These are phyloP conservation scores for Cymodocea nodosa DNA, from an alignment of 116 monocot species.

Conservation along the genomic window DNA sequence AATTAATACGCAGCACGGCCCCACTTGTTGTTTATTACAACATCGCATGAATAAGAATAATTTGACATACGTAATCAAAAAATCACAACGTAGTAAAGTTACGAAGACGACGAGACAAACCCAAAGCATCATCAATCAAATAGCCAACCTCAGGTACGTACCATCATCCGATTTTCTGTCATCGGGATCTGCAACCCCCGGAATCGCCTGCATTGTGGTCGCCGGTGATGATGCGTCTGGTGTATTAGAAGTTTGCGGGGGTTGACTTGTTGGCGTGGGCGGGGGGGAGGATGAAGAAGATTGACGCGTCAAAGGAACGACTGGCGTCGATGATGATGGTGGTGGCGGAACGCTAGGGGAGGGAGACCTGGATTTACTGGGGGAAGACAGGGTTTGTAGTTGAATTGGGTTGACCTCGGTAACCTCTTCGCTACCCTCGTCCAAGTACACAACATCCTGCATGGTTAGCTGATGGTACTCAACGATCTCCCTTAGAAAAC, in stretches of 20 bases:
- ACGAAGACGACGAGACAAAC: not conserved
- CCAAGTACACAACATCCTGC: conserved; percentile 48
- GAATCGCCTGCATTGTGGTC: not conserved
- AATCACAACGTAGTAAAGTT: not conserved
- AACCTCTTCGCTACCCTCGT: conserved; percentile 50
- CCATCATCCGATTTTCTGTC: not conserved
- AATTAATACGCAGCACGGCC: not conserved
- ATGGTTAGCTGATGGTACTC: conserved; percentile 83
- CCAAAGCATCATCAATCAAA: not conserved
- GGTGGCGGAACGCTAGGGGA: conserved; percentile 2
- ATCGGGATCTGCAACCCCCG: not conserved
- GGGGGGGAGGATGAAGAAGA: not conserved
- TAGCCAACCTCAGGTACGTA: not conserved
- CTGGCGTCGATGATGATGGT: not conserved
- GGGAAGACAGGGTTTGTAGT: conserved; percentile 5
- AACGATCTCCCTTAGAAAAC: conserved; percentile 77
- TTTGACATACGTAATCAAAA: not conserved
- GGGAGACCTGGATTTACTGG: not conserved
- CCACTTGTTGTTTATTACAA: too few relatives aligned
- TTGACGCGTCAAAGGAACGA: not conserved
- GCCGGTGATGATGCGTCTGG: not conserved
- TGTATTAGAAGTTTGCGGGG: conserved; percentile 1
- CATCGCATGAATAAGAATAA: not conserved
- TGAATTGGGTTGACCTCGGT: conserved; percentile 25
- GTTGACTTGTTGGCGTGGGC: not conserved